phyloP scores from a whole-genome alignment of 108 stramenopile species.

The Licmophora abbreviata region DNA sequence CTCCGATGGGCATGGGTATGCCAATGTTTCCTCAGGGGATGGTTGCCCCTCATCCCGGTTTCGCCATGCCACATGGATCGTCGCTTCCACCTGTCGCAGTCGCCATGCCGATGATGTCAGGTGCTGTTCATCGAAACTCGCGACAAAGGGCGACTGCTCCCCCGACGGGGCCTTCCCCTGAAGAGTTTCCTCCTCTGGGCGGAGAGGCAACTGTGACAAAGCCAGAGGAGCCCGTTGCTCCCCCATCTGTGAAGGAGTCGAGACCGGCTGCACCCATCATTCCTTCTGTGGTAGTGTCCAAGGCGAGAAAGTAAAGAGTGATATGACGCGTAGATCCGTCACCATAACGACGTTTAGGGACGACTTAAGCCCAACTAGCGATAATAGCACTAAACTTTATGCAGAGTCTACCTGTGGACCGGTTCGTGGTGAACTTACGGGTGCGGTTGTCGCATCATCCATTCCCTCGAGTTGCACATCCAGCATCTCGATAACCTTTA shows the following conservation, averaged over 20 bases:
- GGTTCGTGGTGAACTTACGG: no score
- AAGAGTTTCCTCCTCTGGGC: constrained; percentile 30
- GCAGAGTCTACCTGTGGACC: no score
- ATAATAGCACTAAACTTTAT: no score
- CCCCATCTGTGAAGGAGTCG: no score
- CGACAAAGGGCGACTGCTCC: constrained; percentile 3
- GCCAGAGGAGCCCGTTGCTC: constrained; percentile 2
- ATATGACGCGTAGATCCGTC: no score
- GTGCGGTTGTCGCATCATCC: no score
- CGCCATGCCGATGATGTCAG: constrained; percentile 2
- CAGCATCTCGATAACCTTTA: constrained; percentile 52
- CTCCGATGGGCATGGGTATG: constrained; percentile 10
- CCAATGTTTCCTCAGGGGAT: background rate
- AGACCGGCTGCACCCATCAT: background rate
- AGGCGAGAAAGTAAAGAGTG: constrained; percentile 2
- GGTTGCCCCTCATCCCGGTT: background rate
- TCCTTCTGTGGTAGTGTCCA: background rate
- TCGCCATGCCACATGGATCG: background rate
- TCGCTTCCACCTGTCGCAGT: background rate
- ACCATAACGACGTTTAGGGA: no score
- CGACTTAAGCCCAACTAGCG: no score
- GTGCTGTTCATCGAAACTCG: constrained; percentile 1
- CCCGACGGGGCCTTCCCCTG: constrained; percentile 12
- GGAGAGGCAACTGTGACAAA: background rate
- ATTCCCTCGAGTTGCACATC: constrained; percentile 68